Percentiles rank a stretch among this genome's conserved stretches.
Conservation (phyloP, 257 asterid genomes). For the Solanum rostratum region DNA sequence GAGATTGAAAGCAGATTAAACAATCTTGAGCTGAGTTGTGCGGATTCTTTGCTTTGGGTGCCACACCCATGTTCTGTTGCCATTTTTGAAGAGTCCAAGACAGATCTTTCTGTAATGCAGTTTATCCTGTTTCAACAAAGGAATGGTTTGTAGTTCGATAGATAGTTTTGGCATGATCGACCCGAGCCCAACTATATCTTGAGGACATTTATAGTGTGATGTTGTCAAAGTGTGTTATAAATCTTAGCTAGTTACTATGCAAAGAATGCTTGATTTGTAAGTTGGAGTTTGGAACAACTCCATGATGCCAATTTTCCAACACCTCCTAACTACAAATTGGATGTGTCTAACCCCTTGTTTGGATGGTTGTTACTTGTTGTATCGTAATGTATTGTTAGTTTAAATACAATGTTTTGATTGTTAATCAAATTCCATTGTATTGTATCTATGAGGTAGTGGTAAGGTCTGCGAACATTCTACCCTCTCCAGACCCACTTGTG, state of each 20-base stretch:
- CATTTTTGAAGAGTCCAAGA: background rate
- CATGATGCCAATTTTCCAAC: too few species aligned
- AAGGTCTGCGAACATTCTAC: too few species aligned
- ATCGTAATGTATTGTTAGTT: too few species aligned
- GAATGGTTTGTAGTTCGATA: background rate
- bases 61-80: too few species aligned
- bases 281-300: background rate
- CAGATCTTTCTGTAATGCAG: background rate
- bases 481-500: too few species aligned
- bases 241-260: background rate
- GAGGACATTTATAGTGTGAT: background rate
- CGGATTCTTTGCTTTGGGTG: background rate
- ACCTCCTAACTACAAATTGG: too few species aligned
- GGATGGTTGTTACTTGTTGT: too few species aligned
- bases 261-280: background rate
- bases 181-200: background rate
- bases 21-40: background rate
- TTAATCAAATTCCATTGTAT: too few species aligned
- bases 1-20: constrained; percentile 62
- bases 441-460: too few species aligned
- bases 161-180: background rate
- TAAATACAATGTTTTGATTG: too few species aligned
- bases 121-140: background rate
- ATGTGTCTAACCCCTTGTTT: too few species aligned
- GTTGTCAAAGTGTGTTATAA: background rate